phyloP scores from a whole-genome alignment of 202 grass and related monocot genomes.

The Miscanthus sacchariflorus region DNA sequence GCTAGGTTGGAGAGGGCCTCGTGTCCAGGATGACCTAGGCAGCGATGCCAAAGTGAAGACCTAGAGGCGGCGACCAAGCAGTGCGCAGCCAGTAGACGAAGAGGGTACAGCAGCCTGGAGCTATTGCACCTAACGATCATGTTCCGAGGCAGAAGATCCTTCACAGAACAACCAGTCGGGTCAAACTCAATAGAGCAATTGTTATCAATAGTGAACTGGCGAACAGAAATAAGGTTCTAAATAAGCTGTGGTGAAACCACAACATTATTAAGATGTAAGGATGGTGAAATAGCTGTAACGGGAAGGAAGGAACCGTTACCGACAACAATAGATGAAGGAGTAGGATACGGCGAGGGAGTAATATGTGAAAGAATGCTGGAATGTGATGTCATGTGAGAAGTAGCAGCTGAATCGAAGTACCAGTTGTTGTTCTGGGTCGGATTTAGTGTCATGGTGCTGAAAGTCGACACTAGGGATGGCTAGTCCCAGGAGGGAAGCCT shows the following conservation, averaged over 20 bases:
- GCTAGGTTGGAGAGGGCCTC: too few species aligned
- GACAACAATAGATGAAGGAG: background rate
- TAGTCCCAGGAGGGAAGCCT: background rate
- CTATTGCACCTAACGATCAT: too few species aligned
- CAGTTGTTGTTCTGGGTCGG: background rate
- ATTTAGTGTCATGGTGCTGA: background rate
- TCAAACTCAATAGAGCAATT: too few species aligned
- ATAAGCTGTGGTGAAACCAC: too few species aligned
- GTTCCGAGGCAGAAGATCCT: too few species aligned
- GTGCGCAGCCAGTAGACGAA: background rate
- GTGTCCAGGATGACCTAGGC: too few species aligned
- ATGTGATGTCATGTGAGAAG: background rate
- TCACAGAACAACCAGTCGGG: too few species aligned
- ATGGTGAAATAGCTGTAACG: background rate
- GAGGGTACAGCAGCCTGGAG: background rate
- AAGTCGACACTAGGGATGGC: accelerated
- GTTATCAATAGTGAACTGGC: too few species aligned
- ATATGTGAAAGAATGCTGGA: background rate
- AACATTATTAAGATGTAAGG: too few species aligned
- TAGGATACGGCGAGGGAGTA: background rate
- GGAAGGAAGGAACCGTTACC: too few species aligned
- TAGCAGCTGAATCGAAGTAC: background rate
- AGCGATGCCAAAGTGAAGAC: background rate
- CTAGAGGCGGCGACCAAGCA: background rate
- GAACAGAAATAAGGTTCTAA: too few species aligned